A percentile compares a stretch with the other conserved stretches of the same genome.
Conservation (phyloP, 164 flowering plant species). For the Macadamia integrifolia region DNA sequence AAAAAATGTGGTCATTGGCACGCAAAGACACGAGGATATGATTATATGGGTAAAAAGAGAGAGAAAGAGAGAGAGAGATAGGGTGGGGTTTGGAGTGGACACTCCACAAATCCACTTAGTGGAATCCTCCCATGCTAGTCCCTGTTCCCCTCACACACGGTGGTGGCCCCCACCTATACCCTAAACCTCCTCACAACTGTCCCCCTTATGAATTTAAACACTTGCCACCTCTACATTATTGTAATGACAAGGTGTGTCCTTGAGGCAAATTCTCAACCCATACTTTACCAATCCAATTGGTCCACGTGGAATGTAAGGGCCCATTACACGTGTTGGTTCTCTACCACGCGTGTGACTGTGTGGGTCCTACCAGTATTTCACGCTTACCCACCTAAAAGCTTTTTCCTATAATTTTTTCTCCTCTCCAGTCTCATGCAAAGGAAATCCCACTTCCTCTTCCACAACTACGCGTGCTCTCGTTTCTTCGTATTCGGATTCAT, state of each 20-base stretch:
- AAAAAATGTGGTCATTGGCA: background rate
- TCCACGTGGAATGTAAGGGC: background rate
- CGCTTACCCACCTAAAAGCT: constrained; percentile 1
- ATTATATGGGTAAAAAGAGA: background rate
- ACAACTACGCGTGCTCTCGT: constrained; percentile 8
- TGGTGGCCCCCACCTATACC: constrained; percentile 10
- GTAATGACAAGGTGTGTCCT: background rate
- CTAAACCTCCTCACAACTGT: background rate
- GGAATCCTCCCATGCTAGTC: constrained; percentile 45
- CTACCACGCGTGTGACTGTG: background rate
- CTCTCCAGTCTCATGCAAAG: background rate
- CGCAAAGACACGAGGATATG: constrained; percentile 22
- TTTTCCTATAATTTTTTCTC: background rate
- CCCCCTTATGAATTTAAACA: background rate
- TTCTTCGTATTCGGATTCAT: too few species aligned
- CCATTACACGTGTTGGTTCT: background rate
- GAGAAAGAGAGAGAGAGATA: background rate
- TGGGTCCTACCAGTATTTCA: constrained; percentile 1
- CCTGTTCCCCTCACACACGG: background rate
- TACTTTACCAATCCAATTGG: background rate
- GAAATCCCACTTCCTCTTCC: background rate
- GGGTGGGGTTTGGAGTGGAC: constrained; percentile 26
- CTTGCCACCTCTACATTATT: background rate
- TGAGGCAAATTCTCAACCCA: background rate
- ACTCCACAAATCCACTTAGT: constrained; percentile 43